These are phyloP conservation scores for Leccinum solheimii DNA, from an alignment of 1,284 basidiomycete genomes.

Conservation along the genomic window DNA sequence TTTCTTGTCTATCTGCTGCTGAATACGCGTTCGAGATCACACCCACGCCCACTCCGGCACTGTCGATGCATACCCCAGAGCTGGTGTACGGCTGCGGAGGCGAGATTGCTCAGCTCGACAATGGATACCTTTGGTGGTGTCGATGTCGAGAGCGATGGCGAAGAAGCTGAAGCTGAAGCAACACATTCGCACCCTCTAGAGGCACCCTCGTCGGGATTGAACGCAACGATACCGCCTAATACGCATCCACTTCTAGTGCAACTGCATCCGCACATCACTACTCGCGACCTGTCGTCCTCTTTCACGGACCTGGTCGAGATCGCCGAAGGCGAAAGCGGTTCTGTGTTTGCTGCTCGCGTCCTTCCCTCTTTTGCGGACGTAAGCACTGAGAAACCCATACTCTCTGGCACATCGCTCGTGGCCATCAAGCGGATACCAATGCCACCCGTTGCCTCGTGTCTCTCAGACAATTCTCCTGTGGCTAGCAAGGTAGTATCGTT, in stretches of 20 bases:
- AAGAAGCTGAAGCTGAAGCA: slow-evolving; percentile 7
- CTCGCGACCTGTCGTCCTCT: slow-evolving; percentile 53
- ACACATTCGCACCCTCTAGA: slow-evolving; percentile 24
- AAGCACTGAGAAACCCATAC: slow-evolving; percentile 23
- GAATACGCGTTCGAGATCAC: slow-evolving; percentile 3
- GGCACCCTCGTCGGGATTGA: slow-evolving; percentile 25
- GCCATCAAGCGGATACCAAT: slow-evolving; percentile 74
- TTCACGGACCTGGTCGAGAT: slow-evolving; percentile 71
- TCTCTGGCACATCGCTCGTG: slow-evolving; percentile 44
- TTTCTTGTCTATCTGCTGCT: slow-evolving; percentile 5
- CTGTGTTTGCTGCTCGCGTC: slow-evolving; percentile 64
- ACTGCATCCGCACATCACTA: slow-evolving; percentile 56
- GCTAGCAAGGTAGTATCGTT: slow-evolving; percentile 64
- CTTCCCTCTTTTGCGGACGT: slow-evolving; percentile 39
- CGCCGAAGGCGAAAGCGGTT: slow-evolving; percentile 77
- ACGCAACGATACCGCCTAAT: slow-evolving; percentile 24
- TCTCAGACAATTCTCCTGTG: slow-evolving; percentile 35
- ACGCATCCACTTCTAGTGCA: slow-evolving; percentile 46
- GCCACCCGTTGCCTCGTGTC: slow-evolving; percentile 38
- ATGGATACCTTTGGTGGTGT: slow-evolving; percentile 43
- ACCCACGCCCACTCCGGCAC: not conserved
- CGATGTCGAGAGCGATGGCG: slow-evolving; percentile 18
- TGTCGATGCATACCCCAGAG: slow-evolving; percentile 20
- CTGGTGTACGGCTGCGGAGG: slow-evolving; percentile 26
- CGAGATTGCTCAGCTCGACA: slow-evolving; percentile 31